Evolutionary conservation across 495 filamentous ascomycete genomes (phyloP).

Genomic region (Penicillium alfredii): DNA sequence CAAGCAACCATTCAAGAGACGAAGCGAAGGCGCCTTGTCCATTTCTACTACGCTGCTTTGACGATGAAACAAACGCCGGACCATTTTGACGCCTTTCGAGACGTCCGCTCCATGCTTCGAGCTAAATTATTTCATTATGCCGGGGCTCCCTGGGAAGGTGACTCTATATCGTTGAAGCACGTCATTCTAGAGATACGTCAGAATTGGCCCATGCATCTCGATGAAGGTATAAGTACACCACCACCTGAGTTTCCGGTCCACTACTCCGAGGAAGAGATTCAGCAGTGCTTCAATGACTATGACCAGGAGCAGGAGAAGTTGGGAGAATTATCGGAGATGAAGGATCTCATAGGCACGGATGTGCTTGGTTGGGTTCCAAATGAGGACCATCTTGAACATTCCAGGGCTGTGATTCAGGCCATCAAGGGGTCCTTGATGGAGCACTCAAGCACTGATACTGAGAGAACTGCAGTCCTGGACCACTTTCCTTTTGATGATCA

Average conservation of each 20-base stretch:
- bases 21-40: constrained; percentile 21
- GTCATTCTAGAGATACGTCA: constrained; percentile 10
- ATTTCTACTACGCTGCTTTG: constrained; percentile 25
- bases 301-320: constrained; percentile 5
- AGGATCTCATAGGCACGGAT: constrained; percentile 20
- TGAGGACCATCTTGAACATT: constrained; percentile 19
- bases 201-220: constrained; percentile 20
- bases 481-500: constrained; percentile 30
- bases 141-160: constrained; percentile 19
- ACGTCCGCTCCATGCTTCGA: constrained; percentile 18
- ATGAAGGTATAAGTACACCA: constrained; percentile 2
- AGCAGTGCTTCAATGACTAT: too few relatives aligned
- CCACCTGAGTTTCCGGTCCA: constrained; percentile 14
- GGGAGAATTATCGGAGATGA: constrained; percentile 17
- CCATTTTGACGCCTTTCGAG: constrained; percentile 22
- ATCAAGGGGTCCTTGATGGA: constrained; percentile 24
- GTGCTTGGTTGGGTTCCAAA: constrained; percentile 23
- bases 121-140: constrained; percentile 20
- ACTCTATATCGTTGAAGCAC: constrained; percentile 18
- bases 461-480: constrained; percentile 11
- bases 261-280: constrained; percentile 16
- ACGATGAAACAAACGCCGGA: constrained; percentile 20
- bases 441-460: constrained; percentile 18
- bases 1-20: constrained; percentile 17
- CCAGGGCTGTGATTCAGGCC: constrained; percentile 12